Percentiles rank a stretch among this genome's conserved stretches.
Conservation (phyloP, 1,139 yeast species). For the Suhomyces coccinellae region DNA sequence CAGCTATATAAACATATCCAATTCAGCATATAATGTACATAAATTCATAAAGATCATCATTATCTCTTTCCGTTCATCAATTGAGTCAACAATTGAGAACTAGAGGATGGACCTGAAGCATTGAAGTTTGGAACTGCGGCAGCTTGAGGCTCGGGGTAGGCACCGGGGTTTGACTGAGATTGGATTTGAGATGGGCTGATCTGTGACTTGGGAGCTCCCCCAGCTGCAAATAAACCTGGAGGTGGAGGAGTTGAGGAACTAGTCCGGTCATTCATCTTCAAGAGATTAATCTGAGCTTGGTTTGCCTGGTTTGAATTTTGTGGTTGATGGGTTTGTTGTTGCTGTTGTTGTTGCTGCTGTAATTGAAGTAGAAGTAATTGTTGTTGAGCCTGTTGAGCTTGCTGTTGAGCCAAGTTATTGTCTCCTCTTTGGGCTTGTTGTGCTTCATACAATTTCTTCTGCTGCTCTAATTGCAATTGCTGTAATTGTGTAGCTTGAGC, state of each 20-base stretch:
- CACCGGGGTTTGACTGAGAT: constrained; percentile 14
- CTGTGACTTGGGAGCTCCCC: constrained; percentile 17
- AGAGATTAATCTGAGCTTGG: constrained; percentile 28
- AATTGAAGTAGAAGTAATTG: constrained; percentile 18
- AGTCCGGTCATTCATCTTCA: constrained; percentile 35
- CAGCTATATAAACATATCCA: constrained; percentile 1
- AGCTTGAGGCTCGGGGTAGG: constrained; percentile 11
- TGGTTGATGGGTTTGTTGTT: constrained; percentile 16
- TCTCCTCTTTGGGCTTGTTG: constrained; percentile 22
- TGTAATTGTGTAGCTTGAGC: constrained; percentile 26
- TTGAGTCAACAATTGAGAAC: constrained; percentile 69
- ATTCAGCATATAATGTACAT: constrained; percentile 4
- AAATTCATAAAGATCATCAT: constrained; percentile 2
- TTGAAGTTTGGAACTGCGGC: constrained; percentile 14
- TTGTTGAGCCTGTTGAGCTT: constrained; percentile 21
- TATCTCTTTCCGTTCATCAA: constrained; percentile 66
- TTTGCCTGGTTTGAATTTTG: constrained; percentile 16
- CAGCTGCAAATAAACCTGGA: constrained; percentile 39
- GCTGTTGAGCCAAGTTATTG: constrained; percentile 18
- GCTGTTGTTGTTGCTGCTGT: constrained; percentile 17
- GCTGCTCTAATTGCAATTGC: constrained; percentile 32
- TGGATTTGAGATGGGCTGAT: constrained; percentile 16
- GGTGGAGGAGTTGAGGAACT: constrained; percentile 47
- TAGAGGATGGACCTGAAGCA: constrained; percentile 36
- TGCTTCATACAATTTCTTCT: constrained; percentile 26